Base-by-base conservation (phyloP, 1,284 basidiomycete species). In the Rhodotorula sp. region DNA sequence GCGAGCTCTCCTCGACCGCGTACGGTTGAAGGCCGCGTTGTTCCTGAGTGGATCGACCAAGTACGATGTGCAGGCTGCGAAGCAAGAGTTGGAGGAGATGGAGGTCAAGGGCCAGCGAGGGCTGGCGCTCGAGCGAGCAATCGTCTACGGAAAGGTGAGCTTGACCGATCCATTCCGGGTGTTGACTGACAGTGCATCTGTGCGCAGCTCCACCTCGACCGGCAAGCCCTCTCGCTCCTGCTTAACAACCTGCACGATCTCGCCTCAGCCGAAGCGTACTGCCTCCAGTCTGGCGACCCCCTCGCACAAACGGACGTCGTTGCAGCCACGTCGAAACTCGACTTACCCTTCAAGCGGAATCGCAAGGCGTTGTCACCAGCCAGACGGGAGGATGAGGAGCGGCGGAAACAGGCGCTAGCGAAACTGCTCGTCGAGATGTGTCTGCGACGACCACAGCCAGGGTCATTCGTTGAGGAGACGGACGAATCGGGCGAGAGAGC, bases 261-360 rank as follows among this genome's bases (percentile, higher is more conserved):
- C 0, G 81, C 85, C 0, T 89, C 90, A 1, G 90, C 91, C 1
- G 91, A 94, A 79, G 85, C 87, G 2, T 94, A 92, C 80, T 91
- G 91, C 78, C 84, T 88, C 17, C 84, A 90, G 57, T 86, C 87
- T 36, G 88, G 91, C 46, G 84, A 87, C 29, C 67, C 71, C 58
- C 84, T 94, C 34, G 81, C 93, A 1, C 84, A 88, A 0, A 81
- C 84, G 1, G 88, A 86, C 74, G 82, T 86, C 0, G 88, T 88
- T 36, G 72, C 81, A 0, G 81, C 88, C 39, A 85, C 84, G 5
- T 84, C 86, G 68, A 82, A 80, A 46, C 81, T 85, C 39, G 59
- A 70, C 13, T 62, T 66, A 5, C 74, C 78, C 0, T 62, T 70
- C 49, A 62, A 76, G 78, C 64, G 73, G 27, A 4, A 9, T 6